A percentile compares a stretch with the other conserved stretches of the same genome.
phyloP scores from a whole-genome alignment of 1,139 yeast genomes.

The Candida sanyaensis region DNA sequence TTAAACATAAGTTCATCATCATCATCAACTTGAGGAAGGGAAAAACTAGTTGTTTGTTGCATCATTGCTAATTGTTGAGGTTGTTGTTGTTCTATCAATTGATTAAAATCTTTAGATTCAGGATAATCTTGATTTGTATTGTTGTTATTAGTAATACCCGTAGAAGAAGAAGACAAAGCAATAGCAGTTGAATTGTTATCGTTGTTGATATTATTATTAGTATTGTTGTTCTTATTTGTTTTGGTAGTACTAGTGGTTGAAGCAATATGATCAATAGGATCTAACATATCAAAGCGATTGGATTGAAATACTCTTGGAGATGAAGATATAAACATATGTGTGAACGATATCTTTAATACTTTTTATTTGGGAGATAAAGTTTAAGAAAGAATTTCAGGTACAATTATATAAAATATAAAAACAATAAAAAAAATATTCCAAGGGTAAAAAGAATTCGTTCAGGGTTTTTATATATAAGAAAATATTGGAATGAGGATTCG shows the following conservation, averaged over 20 bases:
- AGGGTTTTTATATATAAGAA: too few species aligned
- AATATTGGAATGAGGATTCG: too few species aligned
- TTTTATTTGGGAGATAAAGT: too few species aligned
- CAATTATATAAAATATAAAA: background rate
- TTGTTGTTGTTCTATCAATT: background rate
- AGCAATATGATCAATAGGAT: slow-evolving; percentile 18
- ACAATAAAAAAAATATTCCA: background rate
- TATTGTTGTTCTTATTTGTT: background rate
- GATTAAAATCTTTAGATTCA: background rate
- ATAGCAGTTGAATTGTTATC: too few species aligned
- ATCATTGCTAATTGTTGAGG: background rate
- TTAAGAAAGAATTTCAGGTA: too few species aligned
- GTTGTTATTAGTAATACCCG: background rate
- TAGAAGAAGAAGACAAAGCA: too few species aligned
- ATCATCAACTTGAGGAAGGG: background rate
- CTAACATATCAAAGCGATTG: slow-evolving; percentile 23
- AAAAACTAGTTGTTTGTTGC: background rate
- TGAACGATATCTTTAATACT: background rate
- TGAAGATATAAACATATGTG: slow-evolving; percentile 15
- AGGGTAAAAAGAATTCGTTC: too few species aligned
- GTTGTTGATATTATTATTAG: too few species aligned
- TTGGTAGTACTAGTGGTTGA: background rate
- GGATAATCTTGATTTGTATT: background rate
- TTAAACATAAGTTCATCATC: background rate
- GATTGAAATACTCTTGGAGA: slow-evolving; percentile 13